Evolutionary conservation across 495 filamentous ascomycete genomes (phyloP), one percentile per base, ranked within the genome.

Genomic region (Barbatosphaeria neglecta): DNA sequence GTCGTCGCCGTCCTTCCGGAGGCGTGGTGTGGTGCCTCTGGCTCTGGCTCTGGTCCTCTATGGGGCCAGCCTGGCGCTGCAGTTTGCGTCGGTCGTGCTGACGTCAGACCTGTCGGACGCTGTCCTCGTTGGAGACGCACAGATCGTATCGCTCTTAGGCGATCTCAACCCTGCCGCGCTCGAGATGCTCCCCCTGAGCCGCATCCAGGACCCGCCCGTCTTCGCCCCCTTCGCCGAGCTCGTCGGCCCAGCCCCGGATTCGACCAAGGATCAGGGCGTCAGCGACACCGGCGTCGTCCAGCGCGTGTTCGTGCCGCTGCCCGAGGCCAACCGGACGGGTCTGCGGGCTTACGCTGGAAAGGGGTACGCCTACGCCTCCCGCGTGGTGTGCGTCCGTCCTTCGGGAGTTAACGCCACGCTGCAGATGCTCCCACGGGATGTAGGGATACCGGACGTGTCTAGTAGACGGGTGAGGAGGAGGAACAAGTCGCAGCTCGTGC

Each of bases 281-380:
- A 50, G 48, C 19, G 51, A 54, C 35, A 54, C 51, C 6, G 51
- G 51, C 22, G 41, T 50, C 11, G 27, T 54, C 33, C 49, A 44
- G 45, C 42, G 51, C 18, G 28, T 54, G 10, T 54, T 54, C 45
- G 2, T 48, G 8, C 51, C 51, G 23, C n/a, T 54, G 5, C 22
- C 28, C 0, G 40, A 45, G 27, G 35, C 38, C 2, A 50, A 50
- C 35, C 45, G 51, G 22, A 45, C 47, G 9, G 35, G 40, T 7
- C 39, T 54, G 13, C 47, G 44, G 15, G 43, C 40, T n/a, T 54
- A 50, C 20, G 33, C 10, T 8, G 51, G 51, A 3, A 45, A 44
- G 8, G 47, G 24, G 1, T 50, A 50, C 25, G 47, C 31, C 17
- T 35, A 48, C 16, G 48, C 44, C 22, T 44, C 47, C 17, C 37